phyloP scores from a whole-genome alignment of 2,329 filamentous ascomycete genomes.

The Moelleriella libera region DNA sequence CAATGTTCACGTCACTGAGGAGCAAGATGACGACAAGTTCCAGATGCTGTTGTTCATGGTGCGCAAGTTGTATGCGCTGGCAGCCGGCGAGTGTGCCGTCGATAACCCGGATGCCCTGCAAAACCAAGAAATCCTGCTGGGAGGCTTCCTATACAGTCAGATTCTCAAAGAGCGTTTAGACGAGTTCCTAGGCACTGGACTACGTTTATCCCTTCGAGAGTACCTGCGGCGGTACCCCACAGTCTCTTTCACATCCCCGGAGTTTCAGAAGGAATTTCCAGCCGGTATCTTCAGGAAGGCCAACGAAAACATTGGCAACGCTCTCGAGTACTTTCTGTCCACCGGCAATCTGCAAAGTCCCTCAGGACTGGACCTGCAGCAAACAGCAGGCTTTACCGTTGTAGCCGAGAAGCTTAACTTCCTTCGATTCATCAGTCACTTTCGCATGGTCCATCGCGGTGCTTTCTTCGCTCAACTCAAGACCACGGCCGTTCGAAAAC shows the following conservation, averaged over 20 bases:
- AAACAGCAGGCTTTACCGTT: conserved; percentile 87
- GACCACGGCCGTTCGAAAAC: conserved; percentile 90
- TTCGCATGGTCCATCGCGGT: conserved; percentile 97
- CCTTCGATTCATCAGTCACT: conserved; percentile 94
- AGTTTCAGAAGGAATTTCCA: conserved; percentile 70
- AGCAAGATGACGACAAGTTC: conserved; percentile 85
- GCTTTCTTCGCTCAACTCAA: conserved; percentile 97
- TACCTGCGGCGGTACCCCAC: conserved; percentile 40
- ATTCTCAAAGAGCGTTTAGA: conserved; percentile 91
- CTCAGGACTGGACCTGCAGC: conserved; percentile 85
- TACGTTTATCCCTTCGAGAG: conserved; percentile 40
- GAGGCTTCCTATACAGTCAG: conserved; percentile 87
- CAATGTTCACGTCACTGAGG: conserved; percentile 67
- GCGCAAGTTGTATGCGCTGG: conserved; percentile 83
- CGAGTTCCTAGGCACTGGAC: conserved; percentile 55
- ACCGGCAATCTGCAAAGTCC: conserved; percentile 88
- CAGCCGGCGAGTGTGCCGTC: conserved; percentile 79
- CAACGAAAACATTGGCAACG: conserved; percentile 78
- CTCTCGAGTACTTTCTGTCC: conserved; percentile 88
- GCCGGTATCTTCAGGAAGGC: conserved; percentile 64
- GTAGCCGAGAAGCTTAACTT: conserved; percentile 99
- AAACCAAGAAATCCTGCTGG: conserved; percentile 88
- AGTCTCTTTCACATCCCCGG: conserved; percentile 62
- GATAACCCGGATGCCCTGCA: conserved; percentile 96
- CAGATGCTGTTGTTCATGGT: conserved; percentile 91